Evolutionary conservation across 2,329 filamentous ascomycete species (phyloP).

Genomic region (Hansfordia pulvinata): DNA sequence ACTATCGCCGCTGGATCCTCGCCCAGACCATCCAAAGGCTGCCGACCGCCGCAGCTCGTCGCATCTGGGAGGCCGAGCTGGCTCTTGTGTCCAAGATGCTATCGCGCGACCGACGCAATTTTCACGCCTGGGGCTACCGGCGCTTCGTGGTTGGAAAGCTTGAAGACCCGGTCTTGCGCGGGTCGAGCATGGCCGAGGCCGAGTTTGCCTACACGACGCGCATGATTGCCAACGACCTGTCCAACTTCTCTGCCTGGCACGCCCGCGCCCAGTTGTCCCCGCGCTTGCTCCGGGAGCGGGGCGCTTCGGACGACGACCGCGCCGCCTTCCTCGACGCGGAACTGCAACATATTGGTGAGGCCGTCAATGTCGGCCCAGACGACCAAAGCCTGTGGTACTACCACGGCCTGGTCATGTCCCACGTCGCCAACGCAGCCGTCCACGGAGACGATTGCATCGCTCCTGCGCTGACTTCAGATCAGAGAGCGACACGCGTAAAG

Average conservation of each 20-base stretch:
- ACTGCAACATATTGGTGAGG: constrained; percentile 60
- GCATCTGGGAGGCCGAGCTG: constrained; percentile 76
- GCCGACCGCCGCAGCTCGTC: constrained; percentile 36
- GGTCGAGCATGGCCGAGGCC: constrained; percentile 53
- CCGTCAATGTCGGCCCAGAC: constrained; percentile 77
- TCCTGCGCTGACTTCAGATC: neutral
- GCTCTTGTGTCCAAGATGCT: constrained; percentile 80
- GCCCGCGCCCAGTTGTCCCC: constrained; percentile 75
- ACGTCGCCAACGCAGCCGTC: constrained; percentile 35
- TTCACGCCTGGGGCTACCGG: constrained; percentile 92
- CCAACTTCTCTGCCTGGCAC: constrained; percentile 97
- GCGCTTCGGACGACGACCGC: constrained; percentile 48
- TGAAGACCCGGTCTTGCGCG: constrained; percentile 41
- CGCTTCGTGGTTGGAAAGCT: constrained; percentile 65
- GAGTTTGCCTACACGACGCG: constrained; percentile 86
- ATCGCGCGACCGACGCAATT: constrained; percentile 73
- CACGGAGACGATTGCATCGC: neutral
- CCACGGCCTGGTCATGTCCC: constrained; percentile 73
- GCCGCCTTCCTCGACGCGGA: constrained; percentile 64
- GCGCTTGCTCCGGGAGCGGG: constrained; percentile 56
- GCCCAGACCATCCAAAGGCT: constrained; percentile 55
- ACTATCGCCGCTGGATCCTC: constrained; percentile 80
- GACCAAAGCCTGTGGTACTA: constrained; percentile 98
- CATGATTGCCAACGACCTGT: constrained; percentile 76
- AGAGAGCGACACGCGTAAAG: neutral